These are phyloP conservation scores for Selenicereus undatus DNA, from an alignment of 148 eudicot species.

Conservation along the genomic window DNA sequence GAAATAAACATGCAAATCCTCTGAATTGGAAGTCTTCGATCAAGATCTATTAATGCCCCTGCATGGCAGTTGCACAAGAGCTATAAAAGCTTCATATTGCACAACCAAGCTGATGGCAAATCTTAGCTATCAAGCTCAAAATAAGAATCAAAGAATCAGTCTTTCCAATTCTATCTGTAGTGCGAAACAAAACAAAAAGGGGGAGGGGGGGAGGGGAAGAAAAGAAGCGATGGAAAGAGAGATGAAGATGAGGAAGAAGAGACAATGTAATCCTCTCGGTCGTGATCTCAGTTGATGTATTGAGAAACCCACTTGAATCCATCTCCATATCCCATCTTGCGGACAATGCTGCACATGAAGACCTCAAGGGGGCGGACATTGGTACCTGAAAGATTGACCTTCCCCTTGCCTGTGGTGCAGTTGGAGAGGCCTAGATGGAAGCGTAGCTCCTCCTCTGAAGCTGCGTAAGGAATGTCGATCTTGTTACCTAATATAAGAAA, in stretches of 20 bases:
- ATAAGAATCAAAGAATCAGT: conserved; percentile 8
- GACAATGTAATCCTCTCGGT: background rate
- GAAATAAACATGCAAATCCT: background rate
- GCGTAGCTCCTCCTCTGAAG: conserved; percentile 30
- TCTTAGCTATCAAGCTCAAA: background rate
- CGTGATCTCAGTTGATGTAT: conserved; percentile 39
- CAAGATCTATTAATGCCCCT: background rate
- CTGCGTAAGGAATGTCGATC: conserved; percentile 35
- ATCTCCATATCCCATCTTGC: conserved; percentile 65
- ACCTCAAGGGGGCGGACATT: conserved; percentile 40
- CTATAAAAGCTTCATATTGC: background rate
- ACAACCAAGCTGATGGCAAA: background rate
- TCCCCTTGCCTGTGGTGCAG: conserved; percentile 34
- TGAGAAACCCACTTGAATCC: conserved; percentile 67
- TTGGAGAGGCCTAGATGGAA: conserved; percentile 19
- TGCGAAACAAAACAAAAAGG: background rate
- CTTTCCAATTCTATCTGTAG: background rate
- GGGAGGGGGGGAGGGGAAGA: background rate
- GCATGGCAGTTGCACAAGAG: background rate
- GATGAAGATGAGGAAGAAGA: background rate
- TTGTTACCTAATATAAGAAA: conserved; percentile 34
- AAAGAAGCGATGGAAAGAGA: background rate
- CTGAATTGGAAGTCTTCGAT: background rate
- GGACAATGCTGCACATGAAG: conserved; percentile 64
- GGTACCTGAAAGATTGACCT: conserved; percentile 20